A percentile compares a stretch with the other conserved stretches of the same genome.
Conservation (phyloP, 1,284 basidiomycete genomes). For the Pascua sp. region DNA sequence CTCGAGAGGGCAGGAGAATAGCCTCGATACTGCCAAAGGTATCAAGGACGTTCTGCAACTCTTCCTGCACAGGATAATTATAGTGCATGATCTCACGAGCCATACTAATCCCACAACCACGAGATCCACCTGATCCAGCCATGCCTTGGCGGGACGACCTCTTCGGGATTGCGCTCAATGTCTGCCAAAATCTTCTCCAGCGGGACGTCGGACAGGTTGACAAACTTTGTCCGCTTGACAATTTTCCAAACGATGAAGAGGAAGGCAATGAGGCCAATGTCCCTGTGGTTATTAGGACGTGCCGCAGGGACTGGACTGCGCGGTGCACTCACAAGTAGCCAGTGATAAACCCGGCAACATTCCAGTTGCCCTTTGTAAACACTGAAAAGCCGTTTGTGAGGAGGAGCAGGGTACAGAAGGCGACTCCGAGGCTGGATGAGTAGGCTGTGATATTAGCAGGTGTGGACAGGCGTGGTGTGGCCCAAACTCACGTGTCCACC, state of each 20-base stretch:
- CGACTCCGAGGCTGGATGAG: slow-evolving; percentile 15
- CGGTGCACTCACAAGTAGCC: slow-evolving; percentile 18
- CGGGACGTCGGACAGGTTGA: slow-evolving; percentile 18
- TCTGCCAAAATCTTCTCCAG: slow-evolving; percentile 18
- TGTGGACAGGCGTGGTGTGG: too few species aligned
- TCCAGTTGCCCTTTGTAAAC: slow-evolving; percentile 27
- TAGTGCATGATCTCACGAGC: neutral
- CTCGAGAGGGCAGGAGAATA: neutral
- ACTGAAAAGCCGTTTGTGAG: slow-evolving; percentile 23
- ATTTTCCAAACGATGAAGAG: slow-evolving; percentile 22
- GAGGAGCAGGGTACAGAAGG: slow-evolving; percentile 19
- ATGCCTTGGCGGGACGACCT: slow-evolving; percentile 1
- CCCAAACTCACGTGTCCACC: slow-evolving; percentile 27
- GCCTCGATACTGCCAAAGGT: too few species aligned
- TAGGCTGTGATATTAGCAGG: slow-evolving; percentile 10
- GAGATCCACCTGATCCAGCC: slow-evolving; percentile 14
- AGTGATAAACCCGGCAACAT: slow-evolving; percentile 18
- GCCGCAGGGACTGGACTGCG: neutral
- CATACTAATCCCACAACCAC: slow-evolving; percentile 26
- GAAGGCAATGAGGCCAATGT: slow-evolving; percentile 23
- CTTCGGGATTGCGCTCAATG: slow-evolving; percentile 17
- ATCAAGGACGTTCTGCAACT: too few species aligned
- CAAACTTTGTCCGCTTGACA: slow-evolving; percentile 18
- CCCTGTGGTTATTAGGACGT: slow-evolving; percentile 7
- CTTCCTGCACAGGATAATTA: neutral